These are phyloP conservation scores for Trifolium subterraneum DNA, from an alignment of 306 rosid species.

Conservation along the genomic window DNA sequence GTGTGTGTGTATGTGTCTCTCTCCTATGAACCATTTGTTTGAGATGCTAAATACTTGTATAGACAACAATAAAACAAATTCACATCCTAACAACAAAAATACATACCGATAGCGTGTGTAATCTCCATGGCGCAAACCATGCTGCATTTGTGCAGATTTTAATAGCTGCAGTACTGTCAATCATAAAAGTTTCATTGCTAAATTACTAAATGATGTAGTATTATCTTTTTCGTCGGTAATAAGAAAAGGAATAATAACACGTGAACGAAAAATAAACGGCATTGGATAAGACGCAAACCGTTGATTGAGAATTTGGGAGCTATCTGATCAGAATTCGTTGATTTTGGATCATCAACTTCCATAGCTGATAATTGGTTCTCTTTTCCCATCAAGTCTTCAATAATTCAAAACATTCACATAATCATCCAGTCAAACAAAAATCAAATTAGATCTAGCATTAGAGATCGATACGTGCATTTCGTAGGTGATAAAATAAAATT, in stretches of 20 bases:
- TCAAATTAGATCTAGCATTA: slow-evolving; percentile 10
- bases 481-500: slow-evolving; percentile 15
- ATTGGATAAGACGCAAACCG: slow-evolving; percentile 50
- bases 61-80: not conserved
- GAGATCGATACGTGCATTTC: slow-evolving; percentile 13
- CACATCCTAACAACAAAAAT: not conserved
- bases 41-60: not conserved
- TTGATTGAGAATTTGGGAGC: slow-evolving; percentile 76
- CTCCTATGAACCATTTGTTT: not conserved
- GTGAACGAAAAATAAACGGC: not conserved
- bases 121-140: slow-evolving; percentile 91
- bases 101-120: slow-evolving; percentile 90
- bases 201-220: not conserved
- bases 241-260: not conserved
- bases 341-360: slow-evolving; percentile 76
- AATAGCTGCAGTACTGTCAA: slow-evolving; percentile 83
- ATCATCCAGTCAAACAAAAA: not conserved
- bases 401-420: slow-evolving; percentile 18
- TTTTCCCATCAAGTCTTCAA: slow-evolving; percentile 54
- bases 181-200: not conserved
- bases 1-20: not conserved
- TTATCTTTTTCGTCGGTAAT: not conserved
- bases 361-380: slow-evolving; percentile 62
- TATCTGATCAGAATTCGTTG: slow-evolving; percentile 62
- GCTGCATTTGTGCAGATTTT: slow-evolving; percentile 97